Evolutionary conservation across 306 rosid species (phyloP).

Genomic region (Ochetophila trinervis): DNA sequence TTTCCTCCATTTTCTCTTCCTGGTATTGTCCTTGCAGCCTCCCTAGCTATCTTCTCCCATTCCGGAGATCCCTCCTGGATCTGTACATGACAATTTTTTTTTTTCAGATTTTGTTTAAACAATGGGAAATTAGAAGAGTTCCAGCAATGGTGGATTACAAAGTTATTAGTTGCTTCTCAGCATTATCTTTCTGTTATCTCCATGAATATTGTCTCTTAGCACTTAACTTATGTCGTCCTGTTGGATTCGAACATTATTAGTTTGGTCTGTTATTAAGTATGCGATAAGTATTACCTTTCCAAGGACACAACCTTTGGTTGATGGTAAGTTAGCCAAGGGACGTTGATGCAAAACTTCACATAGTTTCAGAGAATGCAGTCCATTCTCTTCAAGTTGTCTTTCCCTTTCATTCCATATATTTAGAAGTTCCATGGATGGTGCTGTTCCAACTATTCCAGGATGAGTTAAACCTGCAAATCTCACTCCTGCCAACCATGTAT

Average conservation of each 20-base stretch:
- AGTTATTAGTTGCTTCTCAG: too few relatives aligned
- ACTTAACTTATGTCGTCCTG: not conserved
- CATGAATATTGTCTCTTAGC: not conserved
- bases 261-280: not conserved
- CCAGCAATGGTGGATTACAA: too few relatives aligned
- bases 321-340: constrained; percentile 83
- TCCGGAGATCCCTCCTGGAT: constrained; percentile 53
- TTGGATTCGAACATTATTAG: not conserved
- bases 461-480: constrained; percentile 88
- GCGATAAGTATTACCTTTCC: constrained; percentile 55
- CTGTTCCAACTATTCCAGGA: constrained; percentile 90
- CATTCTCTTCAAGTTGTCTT: constrained; percentile 58
- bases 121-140: too few relatives aligned
- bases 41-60: constrained; percentile 79
- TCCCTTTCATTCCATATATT: constrained; percentile 82
- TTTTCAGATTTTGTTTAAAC: not conserved
- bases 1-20: constrained; percentile 98
- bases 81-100: constrained; percentile 28
- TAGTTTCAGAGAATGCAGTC: constrained; percentile 55
- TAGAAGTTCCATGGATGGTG: constrained; percentile 81
- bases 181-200: too few relatives aligned
- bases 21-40: constrained; percentile 95
- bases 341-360: constrained; percentile 85
- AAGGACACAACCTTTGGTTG: constrained; percentile 59
- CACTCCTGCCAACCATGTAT: constrained; percentile 53